A percentile compares a stretch with the other conserved stretches of the same genome.
Evolutionary conservation across 768 basidiomycete species (phyloP).

Genomic region (Termitomyces heimii): DNA sequence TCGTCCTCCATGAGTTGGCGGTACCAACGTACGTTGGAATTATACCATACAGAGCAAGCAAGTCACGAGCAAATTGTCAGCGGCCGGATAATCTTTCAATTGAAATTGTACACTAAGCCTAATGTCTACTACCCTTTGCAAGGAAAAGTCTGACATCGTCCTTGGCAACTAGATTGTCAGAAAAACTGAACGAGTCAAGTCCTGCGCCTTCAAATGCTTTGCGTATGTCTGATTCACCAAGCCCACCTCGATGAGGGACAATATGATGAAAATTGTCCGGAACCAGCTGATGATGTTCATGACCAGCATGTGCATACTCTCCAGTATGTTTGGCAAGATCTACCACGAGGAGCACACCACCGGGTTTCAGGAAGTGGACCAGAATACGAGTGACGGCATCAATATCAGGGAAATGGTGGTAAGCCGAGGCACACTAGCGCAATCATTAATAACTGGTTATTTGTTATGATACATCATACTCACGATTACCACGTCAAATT

Average conservation of each 20-base stretch:
- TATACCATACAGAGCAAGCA: too few relatives aligned
- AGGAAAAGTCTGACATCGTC: slow-evolving; percentile 44
- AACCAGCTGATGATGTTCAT: slow-evolving; percentile 17
- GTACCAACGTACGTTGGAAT: too few relatives aligned
- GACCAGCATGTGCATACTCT: slow-evolving; percentile 3
- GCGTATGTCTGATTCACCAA: slow-evolving; percentile 43
- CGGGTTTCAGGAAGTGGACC: slow-evolving; percentile 53
- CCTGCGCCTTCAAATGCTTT: slow-evolving; percentile 48
- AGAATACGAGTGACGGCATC: slow-evolving; percentile 46
- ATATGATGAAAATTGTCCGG: slow-evolving; percentile 31
- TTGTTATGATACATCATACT: slow-evolving; percentile 15
- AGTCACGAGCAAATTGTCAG: neutral
- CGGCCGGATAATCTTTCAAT: neutral
- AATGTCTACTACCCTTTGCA: slow-evolving; percentile 42
- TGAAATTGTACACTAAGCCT: neutral
- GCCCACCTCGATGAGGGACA: slow-evolving; percentile 51
- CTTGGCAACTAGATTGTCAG: slow-evolving; percentile 24
- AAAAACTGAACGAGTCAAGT: slow-evolving; percentile 37
- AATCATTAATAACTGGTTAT: neutral
- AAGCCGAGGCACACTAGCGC: slow-evolving; percentile 54
- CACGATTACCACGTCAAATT: slow-evolving; percentile 71
- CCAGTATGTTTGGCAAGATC: slow-evolving; percentile 30
- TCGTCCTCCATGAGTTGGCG: too few relatives aligned
- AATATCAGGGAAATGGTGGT: slow-evolving; percentile 58
- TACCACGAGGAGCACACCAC: slow-evolving; percentile 52